A percentile compares a stretch with the other conserved stretches of the same genome.
phyloP scores from a whole-genome alignment of 2,329 filamentous ascomycete genomes.

The Beauveria sp. region DNA sequence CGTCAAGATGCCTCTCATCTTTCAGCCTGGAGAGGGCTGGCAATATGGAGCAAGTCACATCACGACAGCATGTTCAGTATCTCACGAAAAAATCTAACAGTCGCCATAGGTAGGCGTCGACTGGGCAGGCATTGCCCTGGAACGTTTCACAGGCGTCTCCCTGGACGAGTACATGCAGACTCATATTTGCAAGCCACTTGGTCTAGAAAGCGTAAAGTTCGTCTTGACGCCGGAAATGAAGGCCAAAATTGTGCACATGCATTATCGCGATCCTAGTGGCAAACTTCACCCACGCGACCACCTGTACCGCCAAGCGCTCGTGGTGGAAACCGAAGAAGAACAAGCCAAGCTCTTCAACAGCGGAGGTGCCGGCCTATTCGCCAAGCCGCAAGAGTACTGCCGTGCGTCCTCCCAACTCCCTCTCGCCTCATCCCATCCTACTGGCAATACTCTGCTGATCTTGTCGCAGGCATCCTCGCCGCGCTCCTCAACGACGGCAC shows the following conservation, averaged over 20 bases:
- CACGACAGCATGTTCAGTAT: background rate
- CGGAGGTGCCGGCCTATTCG: slow-evolving; percentile 55
- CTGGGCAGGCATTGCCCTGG: slow-evolving; percentile 45
- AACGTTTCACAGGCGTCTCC: slow-evolving; percentile 33
- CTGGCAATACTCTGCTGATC: background rate
- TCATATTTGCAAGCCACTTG: slow-evolving; percentile 40
- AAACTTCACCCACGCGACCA: slow-evolving; percentile 39
- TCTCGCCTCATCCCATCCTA: background rate
- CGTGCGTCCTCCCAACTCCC: slow-evolving; percentile 30
- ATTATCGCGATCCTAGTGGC: slow-evolving; percentile 40
- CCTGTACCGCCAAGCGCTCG: slow-evolving; percentile 34
- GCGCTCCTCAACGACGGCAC: slow-evolving; percentile 57
- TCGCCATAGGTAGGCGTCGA: slow-evolving; percentile 38
- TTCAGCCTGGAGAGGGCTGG: slow-evolving; percentile 57
- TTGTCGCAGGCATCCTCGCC: slow-evolving; percentile 45
- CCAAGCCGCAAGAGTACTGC: slow-evolving; percentile 51
- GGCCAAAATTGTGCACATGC: slow-evolving; percentile 48
- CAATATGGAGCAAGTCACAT: slow-evolving; percentile 45
- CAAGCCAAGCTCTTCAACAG: slow-evolving; percentile 42
- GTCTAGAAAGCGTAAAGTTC: slow-evolving; percentile 45
- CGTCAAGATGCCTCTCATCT: slow-evolving; percentile 46
- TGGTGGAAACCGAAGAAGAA: slow-evolving; percentile 36
- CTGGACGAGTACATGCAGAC: slow-evolving; percentile 43
- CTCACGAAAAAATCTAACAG: background rate
- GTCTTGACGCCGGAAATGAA: slow-evolving; percentile 48